These are phyloP conservation scores for Paracamarosporium sp. DNA, from an alignment of 2,329 filamentous ascomycete species.

Conservation along the genomic window DNA sequence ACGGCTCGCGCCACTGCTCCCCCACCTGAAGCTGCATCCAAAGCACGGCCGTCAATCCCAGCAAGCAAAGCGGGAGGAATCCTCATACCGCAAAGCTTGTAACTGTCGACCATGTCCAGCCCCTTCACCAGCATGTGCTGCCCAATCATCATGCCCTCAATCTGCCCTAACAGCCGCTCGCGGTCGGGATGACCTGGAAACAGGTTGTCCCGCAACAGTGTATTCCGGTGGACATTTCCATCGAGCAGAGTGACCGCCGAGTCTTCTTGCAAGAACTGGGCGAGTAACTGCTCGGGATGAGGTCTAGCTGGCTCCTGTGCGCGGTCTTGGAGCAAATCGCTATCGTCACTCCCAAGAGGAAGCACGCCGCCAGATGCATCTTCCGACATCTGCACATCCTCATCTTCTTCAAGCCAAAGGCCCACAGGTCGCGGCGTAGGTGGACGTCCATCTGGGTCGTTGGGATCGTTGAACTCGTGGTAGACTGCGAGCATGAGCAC, in stretches of 20 bases:
- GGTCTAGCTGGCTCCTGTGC: background rate
- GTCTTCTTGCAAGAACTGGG: background rate
- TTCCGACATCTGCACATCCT: background rate
- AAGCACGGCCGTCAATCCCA: background rate
- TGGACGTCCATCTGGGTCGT: slow-evolving; percentile 7
- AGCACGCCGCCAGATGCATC: background rate
- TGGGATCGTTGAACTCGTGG: slow-evolving; percentile 5
- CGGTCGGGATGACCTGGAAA: slow-evolving; percentile 5
- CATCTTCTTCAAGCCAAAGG: slow-evolving; percentile 16
- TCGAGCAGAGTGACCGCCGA: background rate
- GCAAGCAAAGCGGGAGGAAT: slow-evolving; percentile 7
- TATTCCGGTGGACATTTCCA: background rate
- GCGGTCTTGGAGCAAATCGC: background rate
- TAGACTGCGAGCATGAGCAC: slow-evolving; percentile 8
- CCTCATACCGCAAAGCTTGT: slow-evolving; percentile 8
- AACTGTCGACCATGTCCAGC: slow-evolving; percentile 14
- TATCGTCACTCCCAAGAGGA: background rate
- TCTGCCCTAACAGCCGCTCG: slow-evolving; percentile 11
- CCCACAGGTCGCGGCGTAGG: slow-evolving; percentile 12
- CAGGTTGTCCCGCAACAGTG: slow-evolving; percentile 7
- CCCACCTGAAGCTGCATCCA: background rate
- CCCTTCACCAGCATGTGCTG: slow-evolving; percentile 8
- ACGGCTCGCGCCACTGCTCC: background rate
- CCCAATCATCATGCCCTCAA: slow-evolving; percentile 18
- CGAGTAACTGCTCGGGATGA: background rate